These are phyloP conservation scores for Diplodia intermedia DNA, from an alignment of 2,329 filamentous ascomycete genomes.

Conservation along the genomic window DNA sequence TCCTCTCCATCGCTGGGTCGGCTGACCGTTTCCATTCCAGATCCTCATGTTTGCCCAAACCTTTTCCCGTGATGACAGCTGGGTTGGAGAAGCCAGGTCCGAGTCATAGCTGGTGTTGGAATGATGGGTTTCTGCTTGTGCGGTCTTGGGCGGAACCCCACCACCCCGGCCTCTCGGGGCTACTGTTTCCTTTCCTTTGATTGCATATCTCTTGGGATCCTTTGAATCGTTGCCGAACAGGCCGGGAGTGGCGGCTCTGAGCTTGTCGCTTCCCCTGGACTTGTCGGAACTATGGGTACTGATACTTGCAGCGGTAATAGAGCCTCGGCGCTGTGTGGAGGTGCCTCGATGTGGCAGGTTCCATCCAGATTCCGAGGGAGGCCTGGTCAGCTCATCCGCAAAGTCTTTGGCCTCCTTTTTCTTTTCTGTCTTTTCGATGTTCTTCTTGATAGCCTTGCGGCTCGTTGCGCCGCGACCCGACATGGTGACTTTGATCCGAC, in stretches of 20 bases:
- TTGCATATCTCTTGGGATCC: conserved; percentile 39
- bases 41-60: conserved; percentile 48
- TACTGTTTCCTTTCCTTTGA: conserved; percentile 49
- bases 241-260: conserved; percentile 15
- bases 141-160: conserved; percentile 45
- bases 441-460: conserved; percentile 50
- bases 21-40: conserved; percentile 44
- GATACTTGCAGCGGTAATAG: conserved; percentile 33
- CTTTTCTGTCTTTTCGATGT: conserved; percentile 51
- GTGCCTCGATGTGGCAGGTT: conserved; percentile 18
- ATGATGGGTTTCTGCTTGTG: conserved; percentile 10
- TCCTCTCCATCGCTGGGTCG: conserved; percentile 45
- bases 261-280: conserved; percentile 26
- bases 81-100: conserved; percentile 12
- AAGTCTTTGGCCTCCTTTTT: conserved; percentile 44
- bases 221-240: conserved; percentile 38
- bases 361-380: conserved; percentile 28
- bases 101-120: conserved; percentile 24
- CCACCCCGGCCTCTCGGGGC: conserved; percentile 49
- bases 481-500: conserved; percentile 39
- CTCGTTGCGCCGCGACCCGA: conserved; percentile 50
- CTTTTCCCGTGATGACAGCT: conserved; percentile 35
- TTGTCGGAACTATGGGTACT: conserved; percentile 40
- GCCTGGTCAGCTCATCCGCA: conserved; percentile 36
- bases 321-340: conserved; percentile 10